Percentiles rank a stretch among this genome's conserved stretches.
Evolutionary conservation across 768 basidiomycete genomes (phyloP).

Genomic region (Termitomyces sp.): DNA sequence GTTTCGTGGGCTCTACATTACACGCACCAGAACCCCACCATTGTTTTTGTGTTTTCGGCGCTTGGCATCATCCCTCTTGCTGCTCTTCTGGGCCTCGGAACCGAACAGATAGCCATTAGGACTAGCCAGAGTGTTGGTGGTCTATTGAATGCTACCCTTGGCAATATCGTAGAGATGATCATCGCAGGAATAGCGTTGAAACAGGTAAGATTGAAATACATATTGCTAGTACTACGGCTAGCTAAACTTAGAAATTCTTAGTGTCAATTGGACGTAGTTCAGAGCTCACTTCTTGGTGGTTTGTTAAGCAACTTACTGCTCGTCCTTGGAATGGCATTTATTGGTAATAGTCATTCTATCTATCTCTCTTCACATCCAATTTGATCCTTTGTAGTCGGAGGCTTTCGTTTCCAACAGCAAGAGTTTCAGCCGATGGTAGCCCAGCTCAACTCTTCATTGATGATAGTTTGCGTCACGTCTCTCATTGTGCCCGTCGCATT

Average conservation of each 20-base stretch:
- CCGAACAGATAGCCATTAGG: slow-evolving; percentile 45
- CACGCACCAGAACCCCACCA: background rate
- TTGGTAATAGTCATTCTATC: slow-evolving; percentile 34
- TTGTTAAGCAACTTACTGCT: slow-evolving; percentile 71
- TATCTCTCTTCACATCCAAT: background rate
- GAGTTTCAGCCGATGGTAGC: slow-evolving; percentile 50
- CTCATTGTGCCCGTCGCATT: slow-evolving; percentile 57
- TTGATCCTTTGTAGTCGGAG: slow-evolving; percentile 27
- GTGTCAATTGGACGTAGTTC: slow-evolving; percentile 28
- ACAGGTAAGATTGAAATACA: background rate
- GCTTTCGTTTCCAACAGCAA: slow-evolving; percentile 45
- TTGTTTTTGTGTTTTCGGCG: background rate
- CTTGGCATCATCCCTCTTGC: background rate
- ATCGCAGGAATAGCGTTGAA: slow-evolving; percentile 39
- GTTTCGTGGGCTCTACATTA: background rate
- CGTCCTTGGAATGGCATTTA: slow-evolving; percentile 76
- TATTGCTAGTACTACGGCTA: background rate
- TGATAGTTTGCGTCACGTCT: slow-evolving; percentile 67
- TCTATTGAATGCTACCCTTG: slow-evolving; percentile 46
- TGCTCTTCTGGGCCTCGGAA: slow-evolving; percentile 32
- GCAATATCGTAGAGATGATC: slow-evolving; percentile 49
- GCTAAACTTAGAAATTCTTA: background rate
- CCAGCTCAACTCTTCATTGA: slow-evolving; percentile 60
- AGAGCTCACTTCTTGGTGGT: slow-evolving; percentile 45
- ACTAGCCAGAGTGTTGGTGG: slow-evolving; percentile 46